Conservation (phyloP, 306 rosid species). For the Vicia sativa region DNA sequence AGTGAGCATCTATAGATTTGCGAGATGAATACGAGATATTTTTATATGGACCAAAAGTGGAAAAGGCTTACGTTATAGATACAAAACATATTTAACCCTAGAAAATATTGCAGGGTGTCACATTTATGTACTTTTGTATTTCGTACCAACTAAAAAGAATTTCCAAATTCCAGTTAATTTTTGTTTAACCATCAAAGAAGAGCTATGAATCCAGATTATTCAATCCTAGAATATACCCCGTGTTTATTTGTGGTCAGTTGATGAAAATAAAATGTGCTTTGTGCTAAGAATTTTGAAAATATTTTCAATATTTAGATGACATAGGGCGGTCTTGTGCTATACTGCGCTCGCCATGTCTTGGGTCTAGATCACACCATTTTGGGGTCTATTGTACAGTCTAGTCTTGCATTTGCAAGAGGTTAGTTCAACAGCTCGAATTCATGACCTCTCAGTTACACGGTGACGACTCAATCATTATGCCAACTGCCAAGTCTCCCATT, state of each 20-base stretch:
- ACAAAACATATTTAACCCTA: not conserved
- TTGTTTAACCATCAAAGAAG: not conserved
- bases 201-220: not conserved
- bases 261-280: constrained; percentile 11
- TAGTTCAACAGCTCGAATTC: not conserved
- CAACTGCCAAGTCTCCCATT: constrained; percentile 4
- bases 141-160: too few species aligned
- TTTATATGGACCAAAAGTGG: not conserved
- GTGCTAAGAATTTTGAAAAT: constrained; percentile 19
- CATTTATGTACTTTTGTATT: too few species aligned
- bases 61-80: not conserved
- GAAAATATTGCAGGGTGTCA: too few species aligned
- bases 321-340: not conserved
- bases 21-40: too few species aligned
- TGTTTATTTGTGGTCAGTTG: constrained; percentile 14
- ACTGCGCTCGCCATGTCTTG: not conserved
- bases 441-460: not conserved
- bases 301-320: not conserved
- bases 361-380: not conserved
- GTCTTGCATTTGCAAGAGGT: constrained; percentile 2
- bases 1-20: too few species aligned
- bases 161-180: too few species aligned
- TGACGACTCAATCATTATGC: not conserved
- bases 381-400: constrained; percentile 1
- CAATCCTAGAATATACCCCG: constrained; percentile 2